Conservation (phyloP, 257 asterid species). For the Perilla frutescens region DNA sequence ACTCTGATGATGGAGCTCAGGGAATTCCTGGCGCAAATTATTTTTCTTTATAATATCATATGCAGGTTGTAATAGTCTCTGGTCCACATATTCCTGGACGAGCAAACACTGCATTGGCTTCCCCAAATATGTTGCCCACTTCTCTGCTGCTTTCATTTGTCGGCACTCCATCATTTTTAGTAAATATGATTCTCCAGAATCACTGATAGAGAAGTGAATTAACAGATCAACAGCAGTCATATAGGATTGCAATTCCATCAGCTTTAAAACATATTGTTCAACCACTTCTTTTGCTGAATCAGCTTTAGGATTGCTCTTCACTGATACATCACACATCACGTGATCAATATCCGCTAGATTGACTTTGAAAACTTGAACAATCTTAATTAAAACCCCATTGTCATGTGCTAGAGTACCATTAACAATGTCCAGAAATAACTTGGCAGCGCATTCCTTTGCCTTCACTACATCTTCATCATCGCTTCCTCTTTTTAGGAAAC, state of each 20-base stretch:
- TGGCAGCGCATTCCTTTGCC: slow-evolving; percentile 66
- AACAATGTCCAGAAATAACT: slow-evolving; percentile 58
- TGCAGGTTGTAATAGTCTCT: slow-evolving; percentile 57
- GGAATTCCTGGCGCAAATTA: slow-evolving; percentile 75
- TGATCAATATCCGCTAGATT: slow-evolving; percentile 57
- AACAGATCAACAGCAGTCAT: slow-evolving; percentile 67
- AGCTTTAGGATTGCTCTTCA: slow-evolving; percentile 38
- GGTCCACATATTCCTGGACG: slow-evolving; percentile 65
- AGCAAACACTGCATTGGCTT: slow-evolving; percentile 66
- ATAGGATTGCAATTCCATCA: slow-evolving; percentile 63
- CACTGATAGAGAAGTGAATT: slow-evolving; percentile 73
- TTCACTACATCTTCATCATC: slow-evolving; percentile 49
- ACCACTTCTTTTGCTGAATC: slow-evolving; percentile 60
- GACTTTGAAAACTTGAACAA: slow-evolving; percentile 68
- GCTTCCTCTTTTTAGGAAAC: slow-evolving; percentile 52
- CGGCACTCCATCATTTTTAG: slow-evolving; percentile 64
- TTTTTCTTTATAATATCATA: slow-evolving; percentile 69
- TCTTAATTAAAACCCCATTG: slow-evolving; percentile 64
- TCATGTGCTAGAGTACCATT: slow-evolving; percentile 56
- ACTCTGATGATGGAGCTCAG: slow-evolving; percentile 75
- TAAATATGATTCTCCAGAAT: slow-evolving; percentile 67
- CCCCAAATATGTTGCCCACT: slow-evolving; percentile 94
- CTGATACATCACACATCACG: slow-evolving; percentile 43
- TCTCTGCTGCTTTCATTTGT: slow-evolving; percentile 81
- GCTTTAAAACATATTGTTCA: slow-evolving; percentile 57